Base-by-base conservation (phyloP, 2,329 filamentous ascomycete genomes). In the Stachybotrys elegans region DNA sequence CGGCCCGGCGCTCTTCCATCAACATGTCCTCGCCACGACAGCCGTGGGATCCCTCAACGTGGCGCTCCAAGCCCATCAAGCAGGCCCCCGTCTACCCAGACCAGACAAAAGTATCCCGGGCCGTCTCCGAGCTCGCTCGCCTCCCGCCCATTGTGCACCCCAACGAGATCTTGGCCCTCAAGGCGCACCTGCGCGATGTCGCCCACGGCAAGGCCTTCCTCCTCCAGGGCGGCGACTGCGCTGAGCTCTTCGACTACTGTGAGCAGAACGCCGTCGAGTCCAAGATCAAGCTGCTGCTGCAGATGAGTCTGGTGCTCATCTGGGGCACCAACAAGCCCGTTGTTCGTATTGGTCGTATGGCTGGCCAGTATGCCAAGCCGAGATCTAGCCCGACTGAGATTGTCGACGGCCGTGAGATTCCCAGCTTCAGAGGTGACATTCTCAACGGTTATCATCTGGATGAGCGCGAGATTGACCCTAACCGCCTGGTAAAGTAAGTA, bases 191-290 rank as follows among this genome's bases (percentile, higher is more conserved):
- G 19, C 81, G 81, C 47, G 88, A 95, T 69, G 93, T 95, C 6
- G 93, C 93, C 5, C 72, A 86, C 27, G 93, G 93, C 25, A 90
- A 92, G 52, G 88, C 92, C 12, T 97, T 98, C 63, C 75, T 98
- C 9, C 80, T 98, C 4, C 93, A 98, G 70, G 93, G 93, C 48
- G 93, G 92, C 50, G 93, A 98, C 69, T 98, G 93, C 61, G 93
- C 93, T 14, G 93, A 98, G 71, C 78, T 97, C 9, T 98, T 98
- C 59, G 89, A 93, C 66, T 98, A 98, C 73, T 98, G 93, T 67
- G 84, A 87, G 56, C 85, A 90, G 62, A 78, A 79, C 13, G 86
- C 87, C 52, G 96, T 98, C 55, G 90, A 97, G 68, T 86, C 88
- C 50, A 98, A 97, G 74, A 89, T 97, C 66, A 97, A 97, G 70